Percentiles rank a stretch among this genome's conserved stretches.
phyloP scores from a whole-genome alignment of 495 filamentous ascomycete genomes.

The Neurospora sp. region DNA sequence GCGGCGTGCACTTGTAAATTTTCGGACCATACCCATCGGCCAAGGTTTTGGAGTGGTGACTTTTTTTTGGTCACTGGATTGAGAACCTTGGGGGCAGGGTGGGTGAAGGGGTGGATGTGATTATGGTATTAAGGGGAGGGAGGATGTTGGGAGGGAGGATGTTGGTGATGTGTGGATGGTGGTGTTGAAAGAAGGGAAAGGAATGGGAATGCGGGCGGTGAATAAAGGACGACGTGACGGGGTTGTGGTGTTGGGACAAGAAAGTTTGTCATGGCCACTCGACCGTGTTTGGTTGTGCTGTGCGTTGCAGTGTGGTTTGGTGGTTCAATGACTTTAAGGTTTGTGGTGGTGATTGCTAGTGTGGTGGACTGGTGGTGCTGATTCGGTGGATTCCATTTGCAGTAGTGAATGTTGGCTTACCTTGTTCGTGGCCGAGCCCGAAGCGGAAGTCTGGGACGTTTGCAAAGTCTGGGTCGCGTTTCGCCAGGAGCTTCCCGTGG shows the following conservation, averaged over 20 bases:
- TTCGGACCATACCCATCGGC: background rate
- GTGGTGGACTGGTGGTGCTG: background rate
- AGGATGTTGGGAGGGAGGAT: background rate
- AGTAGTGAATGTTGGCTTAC: slow-evolving; percentile 13
- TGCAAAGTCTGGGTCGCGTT: slow-evolving; percentile 24
- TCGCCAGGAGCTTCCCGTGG: slow-evolving; percentile 16
- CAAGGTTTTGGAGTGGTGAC: background rate
- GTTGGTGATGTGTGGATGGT: background rate
- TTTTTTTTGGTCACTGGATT: background rate
- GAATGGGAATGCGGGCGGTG: slow-evolving; percentile 7
- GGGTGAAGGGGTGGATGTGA: slow-evolving; percentile 7
- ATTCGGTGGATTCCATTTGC: background rate
- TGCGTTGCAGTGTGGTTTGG: background rate
- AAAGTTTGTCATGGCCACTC: background rate
- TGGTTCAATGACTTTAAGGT: background rate
- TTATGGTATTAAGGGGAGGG: slow-evolving; percentile 1
- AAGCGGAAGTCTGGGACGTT: background rate
- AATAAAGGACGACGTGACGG: slow-evolving; percentile 3
- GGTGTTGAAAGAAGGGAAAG: slow-evolving; percentile 6
- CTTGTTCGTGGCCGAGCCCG: slow-evolving; percentile 11
- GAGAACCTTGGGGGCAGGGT: background rate
- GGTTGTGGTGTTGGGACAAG: slow-evolving; percentile 1
- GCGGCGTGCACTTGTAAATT: background rate
- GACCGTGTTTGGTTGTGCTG: background rate
- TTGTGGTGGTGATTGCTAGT: background rate